phyloP scores from a whole-genome alignment of 345 rosid genomes.

The Acer yangbiense region DNA sequence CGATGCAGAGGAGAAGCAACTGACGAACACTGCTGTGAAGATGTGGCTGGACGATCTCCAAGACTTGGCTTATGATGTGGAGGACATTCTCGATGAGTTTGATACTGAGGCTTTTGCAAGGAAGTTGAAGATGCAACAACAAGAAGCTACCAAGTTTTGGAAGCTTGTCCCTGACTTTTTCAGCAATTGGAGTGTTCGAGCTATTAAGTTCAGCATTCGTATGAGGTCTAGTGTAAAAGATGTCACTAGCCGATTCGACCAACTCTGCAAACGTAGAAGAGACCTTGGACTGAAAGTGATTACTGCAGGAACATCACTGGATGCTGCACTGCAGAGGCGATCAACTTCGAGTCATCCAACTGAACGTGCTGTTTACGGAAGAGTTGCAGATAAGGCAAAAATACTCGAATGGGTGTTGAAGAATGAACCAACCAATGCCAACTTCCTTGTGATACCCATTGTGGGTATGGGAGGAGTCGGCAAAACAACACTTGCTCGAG shows the following conservation, averaged over 20 bases:
- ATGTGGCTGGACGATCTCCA: not conserved
- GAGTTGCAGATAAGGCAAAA: not conserved
- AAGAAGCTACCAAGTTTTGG: no score
- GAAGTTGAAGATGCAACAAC: not conserved
- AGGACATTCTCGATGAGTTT: constrained; percentile 14
- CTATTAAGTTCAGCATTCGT: not conserved
- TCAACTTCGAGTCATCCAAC: not conserved
- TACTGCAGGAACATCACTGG: not conserved
- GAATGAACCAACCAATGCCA: not conserved
- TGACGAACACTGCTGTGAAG: not conserved
- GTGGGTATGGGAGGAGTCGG: constrained; percentile 10
- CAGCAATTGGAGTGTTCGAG: not conserved
- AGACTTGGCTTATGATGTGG: constrained; percentile 19
- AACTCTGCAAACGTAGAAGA: not conserved
- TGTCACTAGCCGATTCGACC: not conserved
- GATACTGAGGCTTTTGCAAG: not conserved
- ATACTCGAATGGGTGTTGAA: not conserved
- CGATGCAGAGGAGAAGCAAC: constrained; percentile 15
- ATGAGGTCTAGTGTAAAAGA: not conserved
- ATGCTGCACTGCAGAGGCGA: not conserved
- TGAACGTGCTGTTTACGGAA: not conserved
- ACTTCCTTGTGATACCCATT: not conserved
- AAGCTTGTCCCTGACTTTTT: not conserved
- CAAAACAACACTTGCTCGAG: constrained; percentile 5
- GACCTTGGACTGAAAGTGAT: not conserved